Evolutionary conservation across 208 protist species (phyloP).

Genomic region (Leishmania lainsoni): DNA sequence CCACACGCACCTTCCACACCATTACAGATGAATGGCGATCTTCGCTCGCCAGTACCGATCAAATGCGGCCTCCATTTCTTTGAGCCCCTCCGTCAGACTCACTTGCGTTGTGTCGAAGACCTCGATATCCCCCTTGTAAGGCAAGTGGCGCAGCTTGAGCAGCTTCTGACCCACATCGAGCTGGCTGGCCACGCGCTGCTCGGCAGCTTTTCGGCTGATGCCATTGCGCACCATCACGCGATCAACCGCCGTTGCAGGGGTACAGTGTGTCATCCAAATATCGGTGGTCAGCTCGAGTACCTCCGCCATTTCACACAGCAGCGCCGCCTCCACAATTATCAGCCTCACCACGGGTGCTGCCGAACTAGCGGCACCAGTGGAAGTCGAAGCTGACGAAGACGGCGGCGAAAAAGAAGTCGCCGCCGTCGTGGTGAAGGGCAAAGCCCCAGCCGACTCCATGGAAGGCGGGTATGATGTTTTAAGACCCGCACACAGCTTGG

Average conservation of each 20-base stretch:
- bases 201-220: slow-evolving; percentile 43
- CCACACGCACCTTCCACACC: not conserved
- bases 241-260: slow-evolving; percentile 34
- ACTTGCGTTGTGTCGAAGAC: slow-evolving; percentile 64
- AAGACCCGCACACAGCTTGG: not conserved
- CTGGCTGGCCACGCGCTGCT: slow-evolving; percentile 55
- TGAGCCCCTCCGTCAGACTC: slow-evolving; percentile 49
- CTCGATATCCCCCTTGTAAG: slow-evolving; percentile 45
- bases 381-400: slow-evolving; percentile 1
- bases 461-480: not conserved
- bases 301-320: slow-evolving; percentile 61
- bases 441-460: not conserved
- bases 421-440: not conserved
- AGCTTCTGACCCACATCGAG: slow-evolving; percentile 32
- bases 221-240: slow-evolving; percentile 56
- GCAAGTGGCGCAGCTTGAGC: slow-evolving; percentile 27
- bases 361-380: not conserved
- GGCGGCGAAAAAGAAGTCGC: not conserved
- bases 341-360: slow-evolving; percentile 27
- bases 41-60: slow-evolving; percentile 54
- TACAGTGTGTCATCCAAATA: slow-evolving; percentile 75
- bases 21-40: slow-evolving; percentile 20
- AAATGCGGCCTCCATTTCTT: slow-evolving; percentile 44
- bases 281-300: slow-evolving; percentile 48
- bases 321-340: slow-evolving; percentile 72